Percentiles rank a stretch among this genome's conserved stretches.
Evolutionary conservation across 2,329 filamentous ascomycete genomes (phyloP).

Genomic region (Leptodontidium sp.): DNA sequence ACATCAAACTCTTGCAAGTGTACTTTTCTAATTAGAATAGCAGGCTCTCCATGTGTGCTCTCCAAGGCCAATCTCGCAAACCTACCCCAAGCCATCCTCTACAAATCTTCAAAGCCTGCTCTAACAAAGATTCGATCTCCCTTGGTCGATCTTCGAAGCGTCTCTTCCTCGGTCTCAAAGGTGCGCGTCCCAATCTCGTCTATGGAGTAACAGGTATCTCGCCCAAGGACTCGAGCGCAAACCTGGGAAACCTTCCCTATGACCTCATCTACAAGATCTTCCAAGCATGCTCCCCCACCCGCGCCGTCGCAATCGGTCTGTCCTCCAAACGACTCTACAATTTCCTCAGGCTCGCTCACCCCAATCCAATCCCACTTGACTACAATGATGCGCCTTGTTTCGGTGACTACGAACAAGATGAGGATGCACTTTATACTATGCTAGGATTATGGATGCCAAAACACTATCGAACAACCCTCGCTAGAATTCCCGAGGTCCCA

Average conservation of each 20-base stretch:
- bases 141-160: background rate
- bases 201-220: background rate
- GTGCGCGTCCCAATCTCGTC: slow-evolving; percentile 1
- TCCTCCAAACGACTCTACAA: background rate
- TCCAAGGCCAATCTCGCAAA: background rate
- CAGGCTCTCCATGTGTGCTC: background rate
- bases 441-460: background rate
- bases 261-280: slow-evolving; percentile 8
- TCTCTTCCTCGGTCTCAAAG: background rate
- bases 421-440: background rate
- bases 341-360: background rate
- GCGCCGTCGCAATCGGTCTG: background rate
- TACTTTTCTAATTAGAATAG: background rate
- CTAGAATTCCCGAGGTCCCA: too few species aligned
- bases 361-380: background rate
- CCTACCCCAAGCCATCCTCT: background rate
- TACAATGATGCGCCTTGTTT: background rate
- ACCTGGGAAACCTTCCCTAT: background rate
- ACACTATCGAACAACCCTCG: background rate
- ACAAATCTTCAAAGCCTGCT: background rate
- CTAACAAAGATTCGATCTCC: background rate
- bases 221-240: background rate
- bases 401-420: background rate
- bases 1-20: too few species aligned
- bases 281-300: background rate